A percentile compares a stretch with the other conserved stretches of the same genome.
phyloP scores from a whole-genome alignment of 139 green algal genomes.

The Astrephomene gubernaculifera region DNA sequence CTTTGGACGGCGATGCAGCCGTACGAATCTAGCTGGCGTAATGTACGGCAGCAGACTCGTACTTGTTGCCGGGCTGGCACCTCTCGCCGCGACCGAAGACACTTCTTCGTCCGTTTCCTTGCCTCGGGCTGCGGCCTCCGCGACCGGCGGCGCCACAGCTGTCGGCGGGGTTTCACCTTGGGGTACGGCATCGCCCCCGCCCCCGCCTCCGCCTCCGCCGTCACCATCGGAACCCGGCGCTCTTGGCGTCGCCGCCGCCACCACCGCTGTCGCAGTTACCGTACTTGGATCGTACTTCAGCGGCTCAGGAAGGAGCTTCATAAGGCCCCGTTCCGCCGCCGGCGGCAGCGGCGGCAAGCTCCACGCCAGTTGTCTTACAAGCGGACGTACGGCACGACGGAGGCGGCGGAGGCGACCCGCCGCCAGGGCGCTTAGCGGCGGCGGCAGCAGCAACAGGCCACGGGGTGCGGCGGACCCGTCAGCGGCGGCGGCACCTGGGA shows the following conservation, averaged over 20 bases:
- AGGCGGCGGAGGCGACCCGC: background rate
- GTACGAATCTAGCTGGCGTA: too few relatives aligned
- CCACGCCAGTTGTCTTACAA: constrained; percentile 10
- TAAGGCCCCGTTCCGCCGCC: background rate
- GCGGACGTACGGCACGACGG: constrained; percentile 8
- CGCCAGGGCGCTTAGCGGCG: background rate
- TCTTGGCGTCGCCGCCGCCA: background rate
- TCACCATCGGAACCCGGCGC: background rate
- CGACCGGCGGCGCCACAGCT: too few relatives aligned
- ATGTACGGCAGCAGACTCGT: too few relatives aligned
- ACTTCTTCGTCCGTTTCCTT: too few relatives aligned
- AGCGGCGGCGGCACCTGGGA: background rate
- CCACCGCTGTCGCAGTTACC: background rate
- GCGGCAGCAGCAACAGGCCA: background rate
- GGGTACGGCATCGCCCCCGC: too few relatives aligned
- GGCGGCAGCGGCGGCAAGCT: constrained; percentile 35
- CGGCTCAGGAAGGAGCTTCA: constrained; percentile 8
- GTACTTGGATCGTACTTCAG: background rate
- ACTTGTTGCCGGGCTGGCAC: too few relatives aligned
- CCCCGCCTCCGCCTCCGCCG: background rate
- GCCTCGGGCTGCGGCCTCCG: too few relatives aligned
- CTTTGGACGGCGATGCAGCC: too few relatives aligned
- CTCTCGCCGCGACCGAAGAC: too few relatives aligned
- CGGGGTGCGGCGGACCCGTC: background rate
- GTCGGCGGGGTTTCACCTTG: too few relatives aligned